phyloP scores from a whole-genome alignment of 768 basidiomycete genomes.

The Pholiota molesta region DNA sequence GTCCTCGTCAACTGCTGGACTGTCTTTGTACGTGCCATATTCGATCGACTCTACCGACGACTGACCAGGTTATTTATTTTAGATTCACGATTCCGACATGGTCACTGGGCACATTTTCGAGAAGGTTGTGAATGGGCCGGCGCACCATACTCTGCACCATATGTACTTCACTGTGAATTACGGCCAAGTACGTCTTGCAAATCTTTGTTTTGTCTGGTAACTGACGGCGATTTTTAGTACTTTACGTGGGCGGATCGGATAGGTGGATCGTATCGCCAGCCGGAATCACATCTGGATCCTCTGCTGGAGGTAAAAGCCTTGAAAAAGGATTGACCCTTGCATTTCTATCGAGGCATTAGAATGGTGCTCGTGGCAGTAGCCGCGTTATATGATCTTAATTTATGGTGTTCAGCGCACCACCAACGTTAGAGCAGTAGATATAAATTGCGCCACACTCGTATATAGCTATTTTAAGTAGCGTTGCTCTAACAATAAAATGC shows the following conservation, averaged over 20 bases:
- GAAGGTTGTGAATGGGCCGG: slow-evolving; percentile 94
- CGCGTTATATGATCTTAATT: too few species aligned
- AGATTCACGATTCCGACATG: slow-evolving; percentile 99
- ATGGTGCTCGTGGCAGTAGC: too few species aligned
- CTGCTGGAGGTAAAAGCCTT: slow-evolving; percentile 62
- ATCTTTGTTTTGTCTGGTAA: slow-evolving; percentile 2
- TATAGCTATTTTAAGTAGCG: too few species aligned
- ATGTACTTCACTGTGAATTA: slow-evolving; percentile 97
- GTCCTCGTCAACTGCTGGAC: slow-evolving; percentile 93
- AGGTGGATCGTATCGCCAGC: slow-evolving; percentile 88
- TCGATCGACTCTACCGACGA: not conserved
- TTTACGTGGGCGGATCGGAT: slow-evolving; percentile 95
- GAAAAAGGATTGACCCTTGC: slow-evolving; percentile 23
- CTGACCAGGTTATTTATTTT: not conserved
- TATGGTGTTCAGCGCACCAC: too few species aligned
- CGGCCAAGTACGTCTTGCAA: slow-evolving; percentile 67
- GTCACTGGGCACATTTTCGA: slow-evolving; percentile 89
- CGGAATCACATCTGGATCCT: slow-evolving; percentile 83
- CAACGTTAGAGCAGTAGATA: too few species aligned
- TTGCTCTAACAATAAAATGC: too few species aligned
- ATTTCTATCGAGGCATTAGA: too few species aligned
- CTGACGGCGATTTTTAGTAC: slow-evolving; percentile 59
- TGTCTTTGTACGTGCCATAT: slow-evolving; percentile 67
- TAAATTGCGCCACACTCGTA: too few species aligned
- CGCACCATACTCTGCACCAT: slow-evolving; percentile 97